Evolutionary conservation across 2,329 filamentous ascomycete genomes (phyloP), one percentile per base, ranked within the genome.

Genomic region (Aspergillus bombycis): DNA sequence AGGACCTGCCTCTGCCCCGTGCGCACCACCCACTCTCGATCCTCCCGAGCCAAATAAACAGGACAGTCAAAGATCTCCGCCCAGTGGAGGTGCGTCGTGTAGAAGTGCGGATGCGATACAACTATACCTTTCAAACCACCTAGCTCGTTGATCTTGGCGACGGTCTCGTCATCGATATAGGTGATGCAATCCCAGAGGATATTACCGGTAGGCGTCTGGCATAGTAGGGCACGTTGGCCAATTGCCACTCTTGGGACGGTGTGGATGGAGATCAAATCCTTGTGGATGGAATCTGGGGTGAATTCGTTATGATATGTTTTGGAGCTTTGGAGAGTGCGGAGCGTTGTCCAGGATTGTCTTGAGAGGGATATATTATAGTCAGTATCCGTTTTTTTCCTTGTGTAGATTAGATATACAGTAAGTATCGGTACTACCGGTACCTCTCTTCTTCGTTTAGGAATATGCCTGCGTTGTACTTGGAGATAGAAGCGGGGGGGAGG

Each of bases 101-200:
- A 95, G 78, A 91, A 96, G 74, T 96, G 92, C 58, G 92, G 92
- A 77, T 96, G 91, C 12, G 85, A 89, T 66, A 94, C 92, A 68
- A 88, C 88, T 53, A 95, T 93, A 0, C 89, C 91, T 38, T 81
- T 80, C 14, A 96, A 72, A 0, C 90, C 91, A 50, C 91, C 91
- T 8, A 88, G 80, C 0, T 72, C 74, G 7, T 84, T 81, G 69
- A 94, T 86, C 61, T 77, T 74, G 0, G 46, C 1, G 0, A 91
- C 77, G 0, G 91, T 94, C 4, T 83, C 83, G 1, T 84, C 77
- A 73, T 94, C 90, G 3, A 95, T 79, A 67, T 88, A 86, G 0
- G 91, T 85, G 62, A 95, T 81, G 65, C 90, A 88, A 76, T 95
- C 92, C 92, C 92, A 96, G 1, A 95, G 84, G 1, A 95, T 77